Conservation (phyloP, 1,284 basidiomycete genomes). For the Dichomitus squalens region DNA sequence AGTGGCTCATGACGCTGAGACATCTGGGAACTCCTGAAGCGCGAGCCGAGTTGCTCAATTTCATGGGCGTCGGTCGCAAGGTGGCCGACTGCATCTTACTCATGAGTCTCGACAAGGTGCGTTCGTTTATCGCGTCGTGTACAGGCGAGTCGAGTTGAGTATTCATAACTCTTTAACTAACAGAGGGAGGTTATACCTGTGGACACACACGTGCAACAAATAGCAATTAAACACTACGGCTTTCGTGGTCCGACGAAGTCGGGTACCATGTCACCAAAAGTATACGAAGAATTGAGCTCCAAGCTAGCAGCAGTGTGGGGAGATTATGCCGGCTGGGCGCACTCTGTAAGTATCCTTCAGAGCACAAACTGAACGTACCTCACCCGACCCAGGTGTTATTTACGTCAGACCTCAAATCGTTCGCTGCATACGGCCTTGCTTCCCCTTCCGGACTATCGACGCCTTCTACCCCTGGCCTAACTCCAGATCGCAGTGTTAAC, state of each 20-base stretch:
- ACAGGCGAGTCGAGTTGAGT: neutral
- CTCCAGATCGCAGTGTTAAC: neutral
- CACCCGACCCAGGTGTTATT: constrained; percentile 51
- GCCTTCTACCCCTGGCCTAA: constrained; percentile 18
- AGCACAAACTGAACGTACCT: neutral
- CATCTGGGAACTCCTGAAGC: constrained; percentile 56
- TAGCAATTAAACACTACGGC: constrained; percentile 83
- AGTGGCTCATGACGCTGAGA: constrained; percentile 66
- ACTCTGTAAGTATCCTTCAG: constrained; percentile 59
- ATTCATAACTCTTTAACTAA: neutral
- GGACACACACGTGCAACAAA: constrained; percentile 90
- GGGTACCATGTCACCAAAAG: constrained; percentile 67
- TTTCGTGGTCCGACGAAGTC: constrained; percentile 53
- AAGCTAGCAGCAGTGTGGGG: constrained; percentile 78
- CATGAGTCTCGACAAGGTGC: constrained; percentile 93
- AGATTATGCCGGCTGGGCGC: constrained; percentile 89
- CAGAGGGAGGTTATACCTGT: constrained; percentile 87
- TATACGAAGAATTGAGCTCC: constrained; percentile 77
- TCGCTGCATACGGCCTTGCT: constrained; percentile 46
- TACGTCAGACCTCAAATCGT: constrained; percentile 55
- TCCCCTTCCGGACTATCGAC: constrained; percentile 21
- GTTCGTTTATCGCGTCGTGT: no score
- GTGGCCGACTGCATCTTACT: constrained; percentile 94
- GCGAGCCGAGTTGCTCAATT: constrained; percentile 74
- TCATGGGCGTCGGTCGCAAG: constrained; percentile 94